Evolutionary conservation across 768 basidiomycete species (phyloP), one percentile per base, ranked within the genome.

Genomic region (Leccinellum albellum): DNA sequence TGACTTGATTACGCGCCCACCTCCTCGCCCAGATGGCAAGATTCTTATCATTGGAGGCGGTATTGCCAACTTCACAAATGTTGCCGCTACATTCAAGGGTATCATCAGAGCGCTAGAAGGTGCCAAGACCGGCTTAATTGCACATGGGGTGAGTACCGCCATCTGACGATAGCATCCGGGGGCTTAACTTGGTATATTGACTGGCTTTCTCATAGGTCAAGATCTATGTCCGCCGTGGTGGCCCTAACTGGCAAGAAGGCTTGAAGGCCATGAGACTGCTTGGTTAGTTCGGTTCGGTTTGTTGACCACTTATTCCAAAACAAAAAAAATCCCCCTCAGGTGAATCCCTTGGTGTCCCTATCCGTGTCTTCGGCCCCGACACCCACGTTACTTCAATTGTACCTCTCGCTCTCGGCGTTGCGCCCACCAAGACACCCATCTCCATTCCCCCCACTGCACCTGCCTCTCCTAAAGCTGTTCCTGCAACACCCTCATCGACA

Each of bases 11-110:
- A 98, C 92, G 45, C 94, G 96, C 57, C 94, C 95, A 48, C 76
- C 80, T 23, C 87, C 90, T 50, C 81, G 84, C 64, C 79, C 87
- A 52, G 78, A 97, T 51, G 97, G 97, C 80, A 99, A 99, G 78
- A 86, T 98, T 72, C 89, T 98, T 75, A 97, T 99, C 82, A 97
- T 99, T 63, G 97, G 96, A 75, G 97, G 97, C 76, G 96, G 96
- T 78, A 97, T 97, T 61, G 97, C 97, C 79, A 99, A 99, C 85
- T 99, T 99, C 79, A 98, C 94, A 72, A 98, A 99, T 72, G 95
- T 98, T 64, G 97, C 95, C 32, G 89, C 96, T 10, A 98, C 96
- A 58, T 99, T 99, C 89, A 98, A 98, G 82, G 96, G 96, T 40
- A 99, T 98, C 81, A 99, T 99, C 75, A 90, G 87, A 46, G 95